Percentiles rank a stretch among this genome's conserved stretches.
Conservation (phyloP, 1,139 yeast genomes). For the Candida tropicalis region DNA sequence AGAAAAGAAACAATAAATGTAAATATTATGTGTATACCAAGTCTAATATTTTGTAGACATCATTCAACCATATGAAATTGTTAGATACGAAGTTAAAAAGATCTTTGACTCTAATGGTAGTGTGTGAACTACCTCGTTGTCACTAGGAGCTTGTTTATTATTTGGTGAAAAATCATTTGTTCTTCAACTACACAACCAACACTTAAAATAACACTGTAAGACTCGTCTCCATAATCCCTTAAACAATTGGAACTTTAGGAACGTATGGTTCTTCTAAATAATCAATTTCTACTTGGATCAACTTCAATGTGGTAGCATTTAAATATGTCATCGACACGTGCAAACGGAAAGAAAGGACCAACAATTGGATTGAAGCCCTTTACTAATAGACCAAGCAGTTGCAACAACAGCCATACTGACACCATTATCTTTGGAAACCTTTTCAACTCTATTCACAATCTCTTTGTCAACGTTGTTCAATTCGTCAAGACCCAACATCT, state of each 20-base stretch:
- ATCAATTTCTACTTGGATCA: conserved; percentile 46
- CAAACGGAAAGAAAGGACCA: conserved; percentile 53
- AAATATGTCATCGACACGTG: conserved; percentile 58
- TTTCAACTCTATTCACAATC: conserved; percentile 54
- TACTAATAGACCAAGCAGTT: conserved; percentile 55
- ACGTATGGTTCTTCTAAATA: conserved; percentile 54
- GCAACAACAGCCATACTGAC: conserved; percentile 58
- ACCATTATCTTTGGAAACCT: conserved; percentile 44
- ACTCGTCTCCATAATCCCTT: too few relatives aligned
- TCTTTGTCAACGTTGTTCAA: conserved; percentile 27
- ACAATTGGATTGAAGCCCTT: conserved; percentile 58
- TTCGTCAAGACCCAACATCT: conserved; percentile 11
- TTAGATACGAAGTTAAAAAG: too few relatives aligned
- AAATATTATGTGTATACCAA: too few relatives aligned
- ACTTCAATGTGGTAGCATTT: conserved; percentile 38
- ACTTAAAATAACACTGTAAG: too few relatives aligned
- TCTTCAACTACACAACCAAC: too few relatives aligned
- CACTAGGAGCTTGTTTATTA: too few relatives aligned
- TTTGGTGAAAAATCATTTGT: too few relatives aligned
- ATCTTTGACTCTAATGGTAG: too few relatives aligned
- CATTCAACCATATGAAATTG: too few relatives aligned
- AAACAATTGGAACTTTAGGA: conserved; percentile 6
- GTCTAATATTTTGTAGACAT: too few relatives aligned
- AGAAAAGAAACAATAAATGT: not conserved
- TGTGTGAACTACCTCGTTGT: too few relatives aligned